Evolutionary conservation across 139 green algal species (phyloP).

Genomic region (Volvox africanus): DNA sequence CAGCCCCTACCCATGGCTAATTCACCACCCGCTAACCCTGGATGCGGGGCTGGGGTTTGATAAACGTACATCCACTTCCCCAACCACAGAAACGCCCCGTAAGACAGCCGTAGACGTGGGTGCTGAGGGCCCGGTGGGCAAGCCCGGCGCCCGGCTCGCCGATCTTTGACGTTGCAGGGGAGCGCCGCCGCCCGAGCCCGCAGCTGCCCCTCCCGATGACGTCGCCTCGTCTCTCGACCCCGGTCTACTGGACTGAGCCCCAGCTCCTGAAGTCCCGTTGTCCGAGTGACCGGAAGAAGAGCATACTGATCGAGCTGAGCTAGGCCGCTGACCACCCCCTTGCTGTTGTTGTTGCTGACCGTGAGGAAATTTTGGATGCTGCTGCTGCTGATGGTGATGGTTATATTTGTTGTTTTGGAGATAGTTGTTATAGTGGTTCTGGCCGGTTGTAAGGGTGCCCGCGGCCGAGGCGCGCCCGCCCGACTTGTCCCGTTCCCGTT

Average conservation of each 20-base stretch:
- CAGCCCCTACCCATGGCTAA: neutral
- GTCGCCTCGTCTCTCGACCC: constrained; percentile 2
- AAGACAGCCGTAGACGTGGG: neutral
- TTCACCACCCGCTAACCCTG: neutral
- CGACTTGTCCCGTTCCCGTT: neutral
- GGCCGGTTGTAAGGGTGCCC: neutral
- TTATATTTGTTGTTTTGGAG: neutral
- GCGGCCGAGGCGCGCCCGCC: neutral
- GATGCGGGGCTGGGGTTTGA: neutral
- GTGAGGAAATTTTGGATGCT: neutral
- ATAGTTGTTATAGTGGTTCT: neutral
- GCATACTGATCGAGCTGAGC: neutral
- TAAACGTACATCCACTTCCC: constrained; percentile 22
- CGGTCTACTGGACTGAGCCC: constrained; percentile 8
- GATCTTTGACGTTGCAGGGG: neutral
- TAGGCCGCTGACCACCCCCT: neutral
- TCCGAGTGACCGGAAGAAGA: constrained; percentile 32
- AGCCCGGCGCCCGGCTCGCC: neutral
- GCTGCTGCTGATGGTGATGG: neutral
- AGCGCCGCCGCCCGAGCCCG: neutral
- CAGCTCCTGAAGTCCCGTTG: neutral
- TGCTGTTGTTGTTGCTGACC: constrained; percentile 10
- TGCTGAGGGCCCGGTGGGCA: constrained; percentile 11
- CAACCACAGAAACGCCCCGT: neutral
- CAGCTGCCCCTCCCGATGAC: neutral